A percentile compares a stretch with the other conserved stretches of the same genome.
phyloP scores from a whole-genome alignment of 768 basidiomycete species.

The Lactifluus rugatus region DNA sequence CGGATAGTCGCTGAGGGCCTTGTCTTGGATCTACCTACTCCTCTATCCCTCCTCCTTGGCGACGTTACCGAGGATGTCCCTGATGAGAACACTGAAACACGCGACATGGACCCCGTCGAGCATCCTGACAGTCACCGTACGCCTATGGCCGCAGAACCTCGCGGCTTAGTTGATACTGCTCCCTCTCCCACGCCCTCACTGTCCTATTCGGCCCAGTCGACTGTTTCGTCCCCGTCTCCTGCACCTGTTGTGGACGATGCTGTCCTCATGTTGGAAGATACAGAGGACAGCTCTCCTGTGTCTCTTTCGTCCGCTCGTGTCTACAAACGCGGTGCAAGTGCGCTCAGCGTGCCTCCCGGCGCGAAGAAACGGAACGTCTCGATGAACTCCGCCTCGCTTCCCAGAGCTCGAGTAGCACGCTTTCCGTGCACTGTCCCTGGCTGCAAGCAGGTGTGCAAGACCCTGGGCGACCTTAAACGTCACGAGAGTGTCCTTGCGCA shows the following conservation, averaged over 20 bases:
- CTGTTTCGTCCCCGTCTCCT: not conserved
- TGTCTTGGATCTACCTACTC: not conserved
- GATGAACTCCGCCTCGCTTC: not conserved
- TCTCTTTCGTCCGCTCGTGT: not conserved
- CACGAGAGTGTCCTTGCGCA: conserved; percentile 16
- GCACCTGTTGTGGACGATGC: not conserved
- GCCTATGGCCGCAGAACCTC: not conserved
- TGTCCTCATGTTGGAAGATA: not conserved
- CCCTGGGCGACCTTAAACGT: conserved; percentile 16
- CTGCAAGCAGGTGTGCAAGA: conserved; percentile 19
- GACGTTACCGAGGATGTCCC: not conserved
- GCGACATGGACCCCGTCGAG: not conserved
- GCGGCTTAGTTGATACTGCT: not conserved
- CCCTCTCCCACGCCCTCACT: conserved; percentile 4
- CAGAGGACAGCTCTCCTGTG: not conserved
- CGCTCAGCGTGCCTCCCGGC: not conserved
- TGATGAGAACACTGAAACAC: not conserved
- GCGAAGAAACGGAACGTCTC: not conserved
- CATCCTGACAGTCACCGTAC: not conserved
- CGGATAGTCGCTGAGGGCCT: not conserved
- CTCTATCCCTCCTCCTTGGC: not conserved
- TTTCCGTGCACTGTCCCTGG: conserved; percentile 16
- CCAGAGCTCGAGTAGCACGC: not conserved
- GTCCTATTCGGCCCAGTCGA: not conserved
- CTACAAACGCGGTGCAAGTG: not conserved